Conservation (phyloP, 2,329 filamentous ascomycete species). For the Exserohilum turcica region DNA sequence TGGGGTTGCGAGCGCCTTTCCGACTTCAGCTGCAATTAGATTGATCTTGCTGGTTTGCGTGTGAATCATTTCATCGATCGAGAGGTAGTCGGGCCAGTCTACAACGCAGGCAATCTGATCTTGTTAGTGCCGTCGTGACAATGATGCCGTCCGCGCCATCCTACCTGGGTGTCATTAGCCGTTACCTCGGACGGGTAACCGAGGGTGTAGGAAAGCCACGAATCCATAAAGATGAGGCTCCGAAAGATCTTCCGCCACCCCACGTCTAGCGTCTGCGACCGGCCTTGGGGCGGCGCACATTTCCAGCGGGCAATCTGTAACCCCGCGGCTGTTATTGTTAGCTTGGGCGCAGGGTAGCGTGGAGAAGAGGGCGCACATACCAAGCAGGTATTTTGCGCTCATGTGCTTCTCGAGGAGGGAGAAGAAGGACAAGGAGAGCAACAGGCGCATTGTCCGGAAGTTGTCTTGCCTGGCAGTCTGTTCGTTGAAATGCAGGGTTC, state of each 20-base stretch:
- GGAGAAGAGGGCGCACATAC: conserved; percentile 26
- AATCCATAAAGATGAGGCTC: conserved; percentile 48
- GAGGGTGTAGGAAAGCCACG: conserved; percentile 47
- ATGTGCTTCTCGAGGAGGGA: conserved; percentile 47
- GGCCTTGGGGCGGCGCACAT: conserved; percentile 18
- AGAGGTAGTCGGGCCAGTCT: conserved; percentile 15
- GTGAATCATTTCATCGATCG: conserved; percentile 43
- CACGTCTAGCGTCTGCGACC: conserved; percentile 10
- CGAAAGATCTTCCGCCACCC: conserved; percentile 39
- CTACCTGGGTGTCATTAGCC: conserved; percentile 36
- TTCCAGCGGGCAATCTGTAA: conserved; percentile 46
- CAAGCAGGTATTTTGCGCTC: conserved; percentile 45
- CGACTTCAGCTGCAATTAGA: conserved; percentile 45
- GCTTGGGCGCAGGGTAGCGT: neutral
- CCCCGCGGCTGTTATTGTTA: conserved; percentile 37
- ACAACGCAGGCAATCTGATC: conserved; percentile 30
- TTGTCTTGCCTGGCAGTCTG: conserved; percentile 37
- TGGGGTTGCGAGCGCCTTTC: conserved; percentile 39
- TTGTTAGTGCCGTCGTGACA: conserved; percentile 16
- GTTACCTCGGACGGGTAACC: conserved; percentile 44
- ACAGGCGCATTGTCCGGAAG: conserved; percentile 42
- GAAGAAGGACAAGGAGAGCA: conserved; percentile 45
- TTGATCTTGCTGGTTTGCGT: conserved; percentile 44
- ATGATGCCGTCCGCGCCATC: neutral
- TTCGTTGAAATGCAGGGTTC: conserved; percentile 42